Evolutionary conservation across 148 eudicot genomes (phyloP), one percentile per base, ranked within the genome.

Genomic region (Polygonum aviculare): DNA sequence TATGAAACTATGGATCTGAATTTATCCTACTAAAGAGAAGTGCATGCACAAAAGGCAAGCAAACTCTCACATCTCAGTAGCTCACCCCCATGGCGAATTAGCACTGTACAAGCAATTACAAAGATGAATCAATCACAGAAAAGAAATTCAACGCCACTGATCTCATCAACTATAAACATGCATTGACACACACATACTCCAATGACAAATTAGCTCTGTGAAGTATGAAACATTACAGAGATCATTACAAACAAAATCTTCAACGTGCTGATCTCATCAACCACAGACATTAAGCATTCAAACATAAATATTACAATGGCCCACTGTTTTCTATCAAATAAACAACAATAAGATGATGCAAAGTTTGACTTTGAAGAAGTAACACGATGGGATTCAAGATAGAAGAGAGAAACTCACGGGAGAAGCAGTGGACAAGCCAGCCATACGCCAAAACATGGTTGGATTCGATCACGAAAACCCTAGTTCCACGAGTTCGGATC

Each of bases 391-490:
- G 76, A 78, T 73, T 67, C 12, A 22, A 11, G 18, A 47, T 40
- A 69, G 51, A 44, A 72, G 39, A 62, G 49, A 47, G 44, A 48
- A 49, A 84, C 86, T 82, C 49, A 93, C 97, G 33, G 97, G 97
- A 84, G 97, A 93, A 7, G 93, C 96, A 80, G 97, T 89, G 81
- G 97, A 89, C 83, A 93, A 85, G 26, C 96, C 95, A 21, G 97
- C 88, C 97, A 93, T 90, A 77, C 96, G 95, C 97, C 97, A 93
- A 84, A 93, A 90, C 97, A 93, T 93, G 49, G 48, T 70, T 79
- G 83, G 82, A 85, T 81, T 73, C 45, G 18, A 22, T 69, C 75
- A 55, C 21, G 59, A 70, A 80, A 54, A 79, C 41, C 57, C 75
- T 70, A 65, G 76, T 40, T 45, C 67, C 72, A 36, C 59, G 65